Evolutionary conservation across 2,329 filamentous ascomycete species (phyloP), one percentile per base, ranked within the genome.

Genomic region (Arthrobotrys musiformis): DNA sequence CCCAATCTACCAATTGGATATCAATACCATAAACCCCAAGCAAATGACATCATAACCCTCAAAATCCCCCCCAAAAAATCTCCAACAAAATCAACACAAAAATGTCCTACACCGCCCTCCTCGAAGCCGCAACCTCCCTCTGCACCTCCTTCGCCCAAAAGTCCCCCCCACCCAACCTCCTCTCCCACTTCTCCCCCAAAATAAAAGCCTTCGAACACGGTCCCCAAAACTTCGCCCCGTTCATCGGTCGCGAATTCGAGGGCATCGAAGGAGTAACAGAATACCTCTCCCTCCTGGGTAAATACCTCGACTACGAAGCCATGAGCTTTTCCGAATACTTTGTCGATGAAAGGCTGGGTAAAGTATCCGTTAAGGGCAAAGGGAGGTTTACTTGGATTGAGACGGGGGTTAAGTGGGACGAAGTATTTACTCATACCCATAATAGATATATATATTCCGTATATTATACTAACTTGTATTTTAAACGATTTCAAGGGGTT

Each of bases 161-260:
- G 73, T 9, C 54, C 82, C 4, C 70, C 80, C 0, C 69, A 78
- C 15, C 79, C 81, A 24, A 81, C 83, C 54, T 58, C n/a, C n/a
- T 84, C 5, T 50, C 54, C 6, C 82, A 83, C 77, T 83, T 83
- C 81, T 81, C 82, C 2, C 11, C 79, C 24, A 73, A 70, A 0
- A 56, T 77, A 17, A 79, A 82, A 22, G 81, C 83, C 48, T 80
- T 79, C 78, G 83, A 84, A 62, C 83, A 84, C 79, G 83, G 83
- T 1, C 79, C 82, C 1, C 72, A 80, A 6, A 78, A 79, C n/a
- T 81, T 84, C 0, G 82, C 82, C 1, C 82, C 83, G 9, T 84
- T 84, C 54, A 79, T 84, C 0, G 83, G 83, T 1, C 81, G 82
- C 0, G 78, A 81, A 22, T 84, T 82, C 72, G 75, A 78, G 9